These are phyloP conservation scores for Calendula officinalis DNA, from an alignment of 129 eudicot species.

Conservation along the genomic window DNA sequence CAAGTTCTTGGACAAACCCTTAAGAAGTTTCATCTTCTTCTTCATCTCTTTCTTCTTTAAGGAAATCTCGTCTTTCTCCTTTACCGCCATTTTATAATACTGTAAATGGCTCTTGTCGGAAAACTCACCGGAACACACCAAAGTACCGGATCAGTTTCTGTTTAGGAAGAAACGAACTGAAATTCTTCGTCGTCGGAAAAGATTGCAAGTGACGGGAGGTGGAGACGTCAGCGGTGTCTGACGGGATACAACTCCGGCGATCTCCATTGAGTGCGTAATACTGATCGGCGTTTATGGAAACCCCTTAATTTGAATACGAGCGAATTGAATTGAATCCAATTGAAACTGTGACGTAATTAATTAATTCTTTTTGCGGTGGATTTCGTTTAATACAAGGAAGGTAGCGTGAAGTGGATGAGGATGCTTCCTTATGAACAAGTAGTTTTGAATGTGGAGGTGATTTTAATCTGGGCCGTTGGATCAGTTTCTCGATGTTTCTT, in stretches of 20 bases:
- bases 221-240: slow-evolving; percentile 17
- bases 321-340: not conserved
- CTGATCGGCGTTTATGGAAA: not conserved
- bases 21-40: slow-evolving; percentile 59
- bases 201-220: slow-evolving; percentile 1
- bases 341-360: not conserved
- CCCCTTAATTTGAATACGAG: no score
- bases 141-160: not conserved
- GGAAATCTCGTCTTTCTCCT: slow-evolving; percentile 32
- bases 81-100: slow-evolving; percentile 45
- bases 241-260: slow-evolving; percentile 39
- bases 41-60: slow-evolving; percentile 52
- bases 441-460: slow-evolving; percentile 31
- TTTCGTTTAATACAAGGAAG: slow-evolving; percentile 18
- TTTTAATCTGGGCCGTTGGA: slow-evolving; percentile 22
- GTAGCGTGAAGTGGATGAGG: slow-evolving; percentile 12
- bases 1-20: slow-evolving; percentile 55
- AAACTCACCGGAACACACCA: slow-evolving; percentile 32
- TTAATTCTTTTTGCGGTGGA: not conserved
- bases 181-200: slow-evolving; percentile 6
- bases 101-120: slow-evolving; percentile 51
- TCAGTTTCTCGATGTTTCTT: not conserved
- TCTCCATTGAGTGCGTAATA: slow-evolving; percentile 40
- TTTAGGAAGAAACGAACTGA: not conserved
- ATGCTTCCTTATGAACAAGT: not conserved